Conservation (phyloP, 2,329 filamentous ascomycete species). For the Colletotrichum plurivorum region DNA sequence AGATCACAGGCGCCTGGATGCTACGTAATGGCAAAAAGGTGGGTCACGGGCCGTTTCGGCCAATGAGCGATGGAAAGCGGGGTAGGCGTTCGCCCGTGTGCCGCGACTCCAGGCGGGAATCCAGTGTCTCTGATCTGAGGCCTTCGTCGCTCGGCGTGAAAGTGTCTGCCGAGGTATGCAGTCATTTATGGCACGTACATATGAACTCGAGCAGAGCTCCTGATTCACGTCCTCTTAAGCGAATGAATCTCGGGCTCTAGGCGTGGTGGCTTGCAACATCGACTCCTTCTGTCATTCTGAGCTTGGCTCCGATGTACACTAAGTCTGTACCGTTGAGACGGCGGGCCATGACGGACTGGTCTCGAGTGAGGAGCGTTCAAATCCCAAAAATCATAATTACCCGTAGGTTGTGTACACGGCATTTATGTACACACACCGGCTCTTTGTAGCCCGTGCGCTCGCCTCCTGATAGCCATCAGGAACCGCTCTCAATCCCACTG, state of each 20-base stretch:
- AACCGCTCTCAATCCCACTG: background rate
- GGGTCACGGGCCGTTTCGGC: constrained; percentile 14
- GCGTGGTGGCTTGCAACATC: too few species aligned
- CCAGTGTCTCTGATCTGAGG: background rate
- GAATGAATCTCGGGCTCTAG: too few species aligned
- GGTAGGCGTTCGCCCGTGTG: constrained; percentile 20
- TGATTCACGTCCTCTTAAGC: too few species aligned
- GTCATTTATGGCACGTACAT: too few species aligned
- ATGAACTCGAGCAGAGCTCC: too few species aligned
- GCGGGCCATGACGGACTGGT: background rate
- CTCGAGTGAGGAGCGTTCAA: background rate
- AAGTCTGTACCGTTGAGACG: too few species aligned
- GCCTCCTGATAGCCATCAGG: background rate
- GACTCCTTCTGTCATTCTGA: too few species aligned
- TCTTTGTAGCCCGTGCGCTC: background rate
- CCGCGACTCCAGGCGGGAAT: background rate
- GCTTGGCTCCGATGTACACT: too few species aligned
- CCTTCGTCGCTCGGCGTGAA: background rate
- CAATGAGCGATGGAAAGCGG: constrained; percentile 33
- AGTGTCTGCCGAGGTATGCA: constrained; percentile 18
- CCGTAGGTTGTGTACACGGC: constrained; percentile 1
- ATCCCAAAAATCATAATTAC: constrained; percentile 4
- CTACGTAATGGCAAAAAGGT: constrained; percentile 38
- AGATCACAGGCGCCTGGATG: constrained; percentile 32
- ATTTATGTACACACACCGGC: constrained; percentile 14